Evolutionary conservation across 2,329 filamentous ascomycete genomes (phyloP).

Genomic region (Alternaria metachromatica): DNA sequence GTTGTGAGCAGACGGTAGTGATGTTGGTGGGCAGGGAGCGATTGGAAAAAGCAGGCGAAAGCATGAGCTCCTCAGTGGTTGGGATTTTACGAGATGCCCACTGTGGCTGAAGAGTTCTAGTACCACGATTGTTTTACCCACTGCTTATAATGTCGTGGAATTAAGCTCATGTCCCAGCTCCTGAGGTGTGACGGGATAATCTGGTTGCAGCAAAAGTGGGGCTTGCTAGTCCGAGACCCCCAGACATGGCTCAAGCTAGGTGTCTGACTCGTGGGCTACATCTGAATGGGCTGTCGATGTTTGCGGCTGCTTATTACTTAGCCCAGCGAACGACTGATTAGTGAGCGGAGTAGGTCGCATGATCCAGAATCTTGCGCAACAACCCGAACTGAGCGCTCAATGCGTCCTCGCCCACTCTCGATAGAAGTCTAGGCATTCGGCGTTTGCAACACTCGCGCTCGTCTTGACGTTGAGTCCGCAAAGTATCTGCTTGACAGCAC

Average conservation of each 20-base stretch:
- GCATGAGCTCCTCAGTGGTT: background rate
- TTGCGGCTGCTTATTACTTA: background rate
- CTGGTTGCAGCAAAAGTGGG: constrained; percentile 1
- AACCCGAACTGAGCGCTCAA: background rate
- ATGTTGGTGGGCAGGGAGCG: background rate
- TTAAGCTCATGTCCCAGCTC: background rate
- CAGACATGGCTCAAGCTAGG: background rate
- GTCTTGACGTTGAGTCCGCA: constrained; percentile 87
- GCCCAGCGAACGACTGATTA: background rate
- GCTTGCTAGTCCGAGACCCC: background rate
- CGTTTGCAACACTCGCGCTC: constrained; percentile 91
- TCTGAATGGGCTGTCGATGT: background rate
- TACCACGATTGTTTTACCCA: background rate
- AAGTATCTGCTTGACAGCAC: constrained; percentile 94
- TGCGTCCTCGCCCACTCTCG: constrained; percentile 66
- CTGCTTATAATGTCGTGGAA: background rate
- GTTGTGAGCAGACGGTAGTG: background rate
- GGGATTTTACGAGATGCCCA: background rate
- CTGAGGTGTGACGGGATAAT: background rate
- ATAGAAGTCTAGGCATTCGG: constrained; percentile 88
- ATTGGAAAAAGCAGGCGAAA: background rate
- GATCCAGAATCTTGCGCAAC: background rate
- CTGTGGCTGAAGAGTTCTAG: background rate
- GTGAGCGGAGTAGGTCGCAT: background rate
- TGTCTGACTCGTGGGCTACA: background rate